These are phyloP conservation scores for Lojkania enalia DNA, from an alignment of 2,329 filamentous ascomycete genomes.

Conservation along the genomic window DNA sequence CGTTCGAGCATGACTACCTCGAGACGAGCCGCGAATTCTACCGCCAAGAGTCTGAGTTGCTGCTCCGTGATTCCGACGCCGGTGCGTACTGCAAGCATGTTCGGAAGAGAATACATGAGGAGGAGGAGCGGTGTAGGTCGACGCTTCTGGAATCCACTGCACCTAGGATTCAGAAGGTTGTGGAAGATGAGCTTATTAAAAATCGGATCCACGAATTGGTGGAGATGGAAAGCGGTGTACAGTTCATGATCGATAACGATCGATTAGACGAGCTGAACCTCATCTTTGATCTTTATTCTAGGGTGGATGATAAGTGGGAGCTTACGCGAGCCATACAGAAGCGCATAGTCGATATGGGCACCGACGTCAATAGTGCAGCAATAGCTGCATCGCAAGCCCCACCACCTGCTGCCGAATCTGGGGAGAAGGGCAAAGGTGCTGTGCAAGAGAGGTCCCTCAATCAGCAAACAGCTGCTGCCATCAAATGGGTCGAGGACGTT, in stretches of 20 bases:
- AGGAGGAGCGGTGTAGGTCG: constrained; percentile 79
- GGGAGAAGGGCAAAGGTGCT: constrained; percentile 53
- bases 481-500: constrained; percentile 95
- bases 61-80: constrained; percentile 79
- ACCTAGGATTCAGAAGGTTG: constrained; percentile 72
- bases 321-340: constrained; percentile 72
- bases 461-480: constrained; percentile 81
- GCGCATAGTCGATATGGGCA: constrained; percentile 77
- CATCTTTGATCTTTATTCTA: constrained; percentile 75
- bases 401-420: constrained; percentile 51
- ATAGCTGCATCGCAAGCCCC: constrained; percentile 60
- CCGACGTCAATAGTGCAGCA: constrained; percentile 75
- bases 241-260: constrained; percentile 90
- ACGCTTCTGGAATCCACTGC: constrained; percentile 75
- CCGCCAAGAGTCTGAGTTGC: constrained; percentile 68
- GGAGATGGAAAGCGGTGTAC: constrained; percentile 82
- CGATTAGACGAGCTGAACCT: constrained; percentile 76
- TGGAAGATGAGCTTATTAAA: constrained; percentile 79
- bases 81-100: constrained; percentile 80
- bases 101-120: constrained; percentile 73
- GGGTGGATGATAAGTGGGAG: constrained; percentile 76
- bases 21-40: constrained; percentile 75
- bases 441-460: constrained; percentile 60
- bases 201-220: constrained; percentile 80
- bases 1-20: constrained; percentile 81